Conservation (phyloP, 441 rosid species). For the Brassica balearica region DNA sequence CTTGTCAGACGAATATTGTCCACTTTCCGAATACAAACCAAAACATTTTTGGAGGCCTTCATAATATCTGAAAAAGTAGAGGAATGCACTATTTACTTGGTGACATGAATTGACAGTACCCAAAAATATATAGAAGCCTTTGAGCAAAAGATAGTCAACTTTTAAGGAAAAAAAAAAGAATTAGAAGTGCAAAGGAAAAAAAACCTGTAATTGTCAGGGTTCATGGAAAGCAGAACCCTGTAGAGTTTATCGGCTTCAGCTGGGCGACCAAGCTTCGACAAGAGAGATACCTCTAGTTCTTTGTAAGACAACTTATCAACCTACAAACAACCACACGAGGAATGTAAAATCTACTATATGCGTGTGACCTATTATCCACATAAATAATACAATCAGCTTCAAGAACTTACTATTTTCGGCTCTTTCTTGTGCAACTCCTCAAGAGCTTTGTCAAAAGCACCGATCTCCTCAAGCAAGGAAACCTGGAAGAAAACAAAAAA, state of each 20-base stretch:
- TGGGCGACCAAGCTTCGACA: slow-evolving; percentile 74
- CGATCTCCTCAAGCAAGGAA: slow-evolving; percentile 90
- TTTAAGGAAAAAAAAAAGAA: slow-evolving; percentile 4
- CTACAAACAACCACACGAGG: slow-evolving; percentile 51
- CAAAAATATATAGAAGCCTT: slow-evolving; percentile 17
- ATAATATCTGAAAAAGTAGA: slow-evolving; percentile 65
- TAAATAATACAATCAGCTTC: slow-evolving; percentile 8
- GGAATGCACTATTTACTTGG: slow-evolving; percentile 8
- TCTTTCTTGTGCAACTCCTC: slow-evolving; percentile 80
- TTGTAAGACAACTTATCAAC: slow-evolving; percentile 83
- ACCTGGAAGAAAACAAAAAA: slow-evolving; percentile 50
- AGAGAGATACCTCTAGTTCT: slow-evolving; percentile 92
- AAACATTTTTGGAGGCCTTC: slow-evolving; percentile 95
- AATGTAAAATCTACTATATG: slow-evolving; percentile 37
- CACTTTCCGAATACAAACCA: slow-evolving; percentile 66
- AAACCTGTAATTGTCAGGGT: slow-evolving; percentile 99
- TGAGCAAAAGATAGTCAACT: neutral
- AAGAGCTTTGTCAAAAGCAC: slow-evolving; percentile 72
- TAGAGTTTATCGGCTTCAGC: slow-evolving; percentile 87
- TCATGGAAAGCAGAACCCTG: slow-evolving; percentile 79
- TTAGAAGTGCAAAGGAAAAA: slow-evolving; percentile 10
- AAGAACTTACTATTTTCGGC: slow-evolving; percentile 74
- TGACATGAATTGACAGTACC: slow-evolving; percentile 14
- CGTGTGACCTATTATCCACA: neutral
- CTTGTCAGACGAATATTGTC: slow-evolving; percentile 74